Percentiles rank a stretch among this genome's conserved stretches.
These are phyloP conservation scores for Russula olivacea DNA, from an alignment of 768 basidiomycete genomes.

Conservation along the genomic window DNA sequence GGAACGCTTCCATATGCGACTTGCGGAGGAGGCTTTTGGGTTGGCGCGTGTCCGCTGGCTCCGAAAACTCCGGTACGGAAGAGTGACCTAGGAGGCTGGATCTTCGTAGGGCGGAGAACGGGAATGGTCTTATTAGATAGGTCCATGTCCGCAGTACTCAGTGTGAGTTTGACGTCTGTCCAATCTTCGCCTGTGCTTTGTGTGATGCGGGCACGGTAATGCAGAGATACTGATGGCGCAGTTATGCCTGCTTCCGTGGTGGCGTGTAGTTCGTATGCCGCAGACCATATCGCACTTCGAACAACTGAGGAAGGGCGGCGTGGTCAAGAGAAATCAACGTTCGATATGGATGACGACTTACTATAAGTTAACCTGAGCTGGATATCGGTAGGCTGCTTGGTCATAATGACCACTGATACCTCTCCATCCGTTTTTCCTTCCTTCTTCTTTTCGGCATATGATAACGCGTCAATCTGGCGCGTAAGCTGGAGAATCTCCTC, in stretches of 20 bases:
- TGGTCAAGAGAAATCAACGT: not conserved
- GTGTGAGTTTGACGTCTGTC: constrained; percentile 43
- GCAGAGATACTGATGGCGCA: constrained; percentile 41
- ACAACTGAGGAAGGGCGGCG: constrained; percentile 38
- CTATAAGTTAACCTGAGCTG: constrained; percentile 51
- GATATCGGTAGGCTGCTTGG: constrained; percentile 35
- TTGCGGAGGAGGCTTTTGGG: too few species aligned
- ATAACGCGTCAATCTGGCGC: constrained; percentile 37
- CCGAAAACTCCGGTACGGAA: not conserved
- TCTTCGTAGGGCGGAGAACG: constrained; percentile 18
- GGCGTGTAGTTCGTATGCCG: constrained; percentile 56
- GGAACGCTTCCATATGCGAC: too few species aligned
- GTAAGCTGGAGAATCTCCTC: constrained; percentile 34
- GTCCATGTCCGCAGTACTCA: constrained; percentile 46
- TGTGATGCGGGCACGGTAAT: constrained; percentile 49
- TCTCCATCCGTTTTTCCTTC: constrained; percentile 30
- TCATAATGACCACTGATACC: constrained; percentile 41
- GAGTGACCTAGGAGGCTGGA: not conserved
- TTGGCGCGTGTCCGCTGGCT: too few species aligned
- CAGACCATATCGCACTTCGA: constrained; percentile 43
- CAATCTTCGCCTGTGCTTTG: constrained; percentile 61
- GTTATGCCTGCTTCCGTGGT: constrained; percentile 39
- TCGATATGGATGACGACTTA: constrained; percentile 28
- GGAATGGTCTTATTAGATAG: constrained; percentile 35
- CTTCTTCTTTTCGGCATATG: constrained; percentile 32